Evolutionary conservation across 495 filamentous ascomycete genomes (phyloP).

Genomic region (Ramalina intermedia): DNA sequence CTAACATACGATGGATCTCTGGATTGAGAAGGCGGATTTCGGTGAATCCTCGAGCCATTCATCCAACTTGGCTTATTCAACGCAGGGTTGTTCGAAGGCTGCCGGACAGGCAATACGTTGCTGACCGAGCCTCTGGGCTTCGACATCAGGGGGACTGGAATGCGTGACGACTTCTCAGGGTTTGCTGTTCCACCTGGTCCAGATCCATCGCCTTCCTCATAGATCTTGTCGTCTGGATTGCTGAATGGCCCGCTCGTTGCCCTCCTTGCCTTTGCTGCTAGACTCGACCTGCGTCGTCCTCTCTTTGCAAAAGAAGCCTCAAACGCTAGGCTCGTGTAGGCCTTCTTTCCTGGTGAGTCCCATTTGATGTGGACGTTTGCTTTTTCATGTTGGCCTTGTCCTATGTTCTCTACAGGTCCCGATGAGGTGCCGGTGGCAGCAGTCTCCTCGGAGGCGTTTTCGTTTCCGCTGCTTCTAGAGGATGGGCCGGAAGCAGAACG

Average conservation of each 20-base stretch:
- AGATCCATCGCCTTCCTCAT: constrained; percentile 57
- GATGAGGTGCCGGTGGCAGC: not conserved
- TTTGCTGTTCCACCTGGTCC: constrained; percentile 13
- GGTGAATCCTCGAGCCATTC: constrained; percentile 58
- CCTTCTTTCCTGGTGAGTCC: constrained; percentile 20
- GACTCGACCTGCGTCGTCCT: constrained; percentile 14
- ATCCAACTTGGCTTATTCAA: constrained; percentile 15
- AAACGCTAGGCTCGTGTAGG: constrained; percentile 15
- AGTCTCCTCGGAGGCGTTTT: not conserved
- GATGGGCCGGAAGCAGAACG: not conserved
- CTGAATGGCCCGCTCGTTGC: constrained; percentile 32
- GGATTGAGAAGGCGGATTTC: constrained; percentile 62
- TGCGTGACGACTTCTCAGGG: constrained; percentile 23
- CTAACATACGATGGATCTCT: constrained; percentile 48
- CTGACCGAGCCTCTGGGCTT: constrained; percentile 45
- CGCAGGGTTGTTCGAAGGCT: not conserved
- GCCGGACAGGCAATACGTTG: constrained; percentile 14
- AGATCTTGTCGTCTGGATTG: constrained; percentile 68
- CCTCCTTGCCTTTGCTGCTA: constrained; percentile 21
- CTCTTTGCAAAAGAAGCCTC: constrained; percentile 1
- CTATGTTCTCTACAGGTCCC: not conserved
- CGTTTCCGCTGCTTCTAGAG: not conserved
- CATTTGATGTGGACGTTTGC: constrained; percentile 9
- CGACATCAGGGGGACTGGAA: constrained; percentile 36
- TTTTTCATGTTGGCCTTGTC: not conserved